These are phyloP conservation scores for Linnemannia elongata DNA, from an alignment of 192 early-diverging fungal species.

Conservation along the genomic window DNA sequence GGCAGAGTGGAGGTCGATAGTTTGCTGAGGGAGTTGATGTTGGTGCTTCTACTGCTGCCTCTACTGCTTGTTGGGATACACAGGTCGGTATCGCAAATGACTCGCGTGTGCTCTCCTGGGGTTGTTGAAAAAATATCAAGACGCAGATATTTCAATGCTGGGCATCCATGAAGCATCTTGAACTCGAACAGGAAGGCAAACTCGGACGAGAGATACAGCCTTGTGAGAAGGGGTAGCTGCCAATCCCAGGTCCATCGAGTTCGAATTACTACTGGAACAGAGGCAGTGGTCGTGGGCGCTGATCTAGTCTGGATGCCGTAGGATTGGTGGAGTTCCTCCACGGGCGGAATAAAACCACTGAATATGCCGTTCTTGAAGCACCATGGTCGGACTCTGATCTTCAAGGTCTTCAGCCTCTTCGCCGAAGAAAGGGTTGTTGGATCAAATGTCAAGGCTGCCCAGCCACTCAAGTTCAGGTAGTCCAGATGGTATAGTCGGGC, in stretches of 20 bases:
- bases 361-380: background rate
- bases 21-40: no score
- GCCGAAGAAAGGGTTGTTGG: background rate
- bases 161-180: background rate
- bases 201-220: background rate
- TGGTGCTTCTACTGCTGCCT: no score
- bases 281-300: background rate
- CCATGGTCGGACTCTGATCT: background rate
- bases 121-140: background rate
- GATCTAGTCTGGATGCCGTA: background rate
- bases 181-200: conserved; percentile 3
- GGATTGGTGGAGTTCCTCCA: background rate
- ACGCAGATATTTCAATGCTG: background rate
- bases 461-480: background rate
- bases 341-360: background rate
- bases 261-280: background rate
- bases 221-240: background rate
- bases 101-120: background rate
- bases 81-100: background rate
- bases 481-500: background rate
- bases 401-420: background rate
- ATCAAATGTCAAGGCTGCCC: background rate
- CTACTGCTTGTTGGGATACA: background rate
- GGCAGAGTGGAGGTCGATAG: no score
- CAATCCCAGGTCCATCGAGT: background rate